phyloP scores from a whole-genome alignment of 2,329 filamentous ascomycete species.

The Sarocladium strictum region DNA sequence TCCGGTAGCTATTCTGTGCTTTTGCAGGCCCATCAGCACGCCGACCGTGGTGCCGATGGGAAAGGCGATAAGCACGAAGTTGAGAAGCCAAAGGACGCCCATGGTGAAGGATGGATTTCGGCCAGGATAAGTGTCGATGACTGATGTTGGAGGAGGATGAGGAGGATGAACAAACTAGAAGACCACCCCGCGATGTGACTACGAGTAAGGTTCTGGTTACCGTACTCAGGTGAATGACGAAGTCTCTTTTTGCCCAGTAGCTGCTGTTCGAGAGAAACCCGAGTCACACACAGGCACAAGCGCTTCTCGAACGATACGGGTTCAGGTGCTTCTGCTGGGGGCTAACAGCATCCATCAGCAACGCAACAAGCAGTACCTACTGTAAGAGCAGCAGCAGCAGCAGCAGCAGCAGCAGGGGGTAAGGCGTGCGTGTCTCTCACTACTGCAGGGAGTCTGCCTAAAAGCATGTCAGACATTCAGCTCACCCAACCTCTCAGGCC shows the following conservation, averaged over 20 bases:
- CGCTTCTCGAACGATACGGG: too few species aligned
- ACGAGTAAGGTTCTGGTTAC: background rate
- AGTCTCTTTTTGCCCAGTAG: background rate
- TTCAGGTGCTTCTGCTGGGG: too few species aligned
- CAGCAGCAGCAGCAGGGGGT: too few species aligned
- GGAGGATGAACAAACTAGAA: background rate
- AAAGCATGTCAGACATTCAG: background rate
- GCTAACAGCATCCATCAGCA: too few species aligned
- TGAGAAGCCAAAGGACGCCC: constrained; percentile 38
- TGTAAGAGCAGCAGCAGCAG: too few species aligned
- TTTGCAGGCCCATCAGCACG: constrained; percentile 42
- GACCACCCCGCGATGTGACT: background rate
- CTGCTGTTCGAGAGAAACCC: too few species aligned
- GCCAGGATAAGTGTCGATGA: background rate
- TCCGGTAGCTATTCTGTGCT: constrained; percentile 34
- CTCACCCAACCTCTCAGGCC: background rate
- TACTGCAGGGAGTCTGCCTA: background rate
- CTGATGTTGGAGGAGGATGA: background rate
- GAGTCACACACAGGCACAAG: background rate
- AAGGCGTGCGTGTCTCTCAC: too few species aligned
- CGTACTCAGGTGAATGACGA: background rate
- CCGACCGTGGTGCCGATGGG: constrained; percentile 44
- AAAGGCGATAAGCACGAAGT: constrained; percentile 41
- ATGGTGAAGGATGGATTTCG: constrained; percentile 8
- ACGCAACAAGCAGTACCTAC: too few species aligned